A percentile compares a stretch with the other conserved stretches of the same genome.
Evolutionary conservation across 2,329 filamentous ascomycete species (phyloP).

Genomic region (Fusarium graminum): DNA sequence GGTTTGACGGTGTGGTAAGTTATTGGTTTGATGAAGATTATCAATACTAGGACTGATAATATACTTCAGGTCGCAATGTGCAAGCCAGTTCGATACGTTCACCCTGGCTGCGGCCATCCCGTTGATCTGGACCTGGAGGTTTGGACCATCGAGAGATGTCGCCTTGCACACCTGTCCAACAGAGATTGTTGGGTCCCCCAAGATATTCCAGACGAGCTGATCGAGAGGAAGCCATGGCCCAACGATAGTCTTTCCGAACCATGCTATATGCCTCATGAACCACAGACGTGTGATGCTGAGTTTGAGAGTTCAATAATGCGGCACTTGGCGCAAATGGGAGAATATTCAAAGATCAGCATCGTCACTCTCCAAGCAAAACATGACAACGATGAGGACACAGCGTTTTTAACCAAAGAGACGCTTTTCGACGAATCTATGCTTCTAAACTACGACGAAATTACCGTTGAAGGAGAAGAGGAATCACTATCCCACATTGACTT

Average conservation of each 20-base stretch:
- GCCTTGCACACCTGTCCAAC: constrained; percentile 7
- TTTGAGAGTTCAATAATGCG: not conserved
- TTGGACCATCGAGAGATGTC: constrained; percentile 38
- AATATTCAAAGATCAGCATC: not conserved
- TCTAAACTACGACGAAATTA: not conserved
- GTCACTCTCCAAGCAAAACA: not conserved
- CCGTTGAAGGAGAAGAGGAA: not conserved
- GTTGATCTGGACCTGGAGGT: constrained; percentile 14
- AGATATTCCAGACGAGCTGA: not conserved
- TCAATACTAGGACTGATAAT: not conserved
- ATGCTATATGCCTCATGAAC: constrained; percentile 3
- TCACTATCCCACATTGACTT: not conserved
- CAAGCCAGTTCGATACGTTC: constrained; percentile 39
- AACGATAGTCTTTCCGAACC: constrained; percentile 5
- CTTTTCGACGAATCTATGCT: not conserved
- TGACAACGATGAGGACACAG: not conserved
- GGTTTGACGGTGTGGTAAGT: constrained; percentile 1
- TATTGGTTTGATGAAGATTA: not conserved
- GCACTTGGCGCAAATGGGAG: not conserved
- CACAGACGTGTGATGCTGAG: not conserved
- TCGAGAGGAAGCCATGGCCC: constrained; percentile 27
- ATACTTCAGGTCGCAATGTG: constrained; percentile 39
- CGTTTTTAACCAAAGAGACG: not conserved
- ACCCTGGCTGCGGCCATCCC: constrained; percentile 44
- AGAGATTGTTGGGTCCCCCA: constrained; percentile 44